These are phyloP conservation scores for Colletotrichum lindemuthianum DNA, from an alignment of 2,329 filamentous ascomycete genomes.

Conservation along the genomic window DNA sequence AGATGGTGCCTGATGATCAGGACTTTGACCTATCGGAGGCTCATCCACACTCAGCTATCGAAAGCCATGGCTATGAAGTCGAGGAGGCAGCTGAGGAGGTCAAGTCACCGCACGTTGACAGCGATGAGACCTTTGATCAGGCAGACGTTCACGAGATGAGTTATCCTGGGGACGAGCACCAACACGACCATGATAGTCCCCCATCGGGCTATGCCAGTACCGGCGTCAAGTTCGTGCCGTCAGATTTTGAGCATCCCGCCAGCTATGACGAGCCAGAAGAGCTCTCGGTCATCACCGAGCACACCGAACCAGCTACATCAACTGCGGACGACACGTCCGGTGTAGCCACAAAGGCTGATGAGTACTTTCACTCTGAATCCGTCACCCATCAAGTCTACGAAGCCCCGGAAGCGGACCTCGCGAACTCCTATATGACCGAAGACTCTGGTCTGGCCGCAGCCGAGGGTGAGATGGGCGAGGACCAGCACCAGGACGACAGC, in stretches of 20 bases:
- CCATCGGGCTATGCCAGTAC: too few relatives aligned
- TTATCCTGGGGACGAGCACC: background rate
- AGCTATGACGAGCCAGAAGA: constrained; percentile 1
- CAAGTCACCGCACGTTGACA: too few relatives aligned
- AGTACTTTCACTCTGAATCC: background rate
- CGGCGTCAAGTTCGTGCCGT: too few relatives aligned
- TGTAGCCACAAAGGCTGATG: background rate
- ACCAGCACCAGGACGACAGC: background rate
- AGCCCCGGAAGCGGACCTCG: constrained; percentile 3
- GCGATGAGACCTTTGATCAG: background rate
- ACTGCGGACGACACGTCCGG: background rate
- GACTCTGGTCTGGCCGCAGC: background rate
- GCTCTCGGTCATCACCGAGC: constrained; percentile 21
- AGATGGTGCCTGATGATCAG: too few relatives aligned
- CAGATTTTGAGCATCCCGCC: background rate
- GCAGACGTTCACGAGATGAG: background rate
- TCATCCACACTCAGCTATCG: too few relatives aligned
- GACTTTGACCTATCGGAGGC: too few relatives aligned
- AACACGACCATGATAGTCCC: background rate
- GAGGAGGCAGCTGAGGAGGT: too few relatives aligned
- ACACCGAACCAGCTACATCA: constrained; percentile 16
- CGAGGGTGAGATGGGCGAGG: constrained; percentile 5
- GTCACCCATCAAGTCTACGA: constrained; percentile 14
- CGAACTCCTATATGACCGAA: constrained; percentile 25
- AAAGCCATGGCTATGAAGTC: too few relatives aligned